Base-by-base conservation (phyloP, 306 rosid species). In the Oemleria cerasiformis region DNA sequence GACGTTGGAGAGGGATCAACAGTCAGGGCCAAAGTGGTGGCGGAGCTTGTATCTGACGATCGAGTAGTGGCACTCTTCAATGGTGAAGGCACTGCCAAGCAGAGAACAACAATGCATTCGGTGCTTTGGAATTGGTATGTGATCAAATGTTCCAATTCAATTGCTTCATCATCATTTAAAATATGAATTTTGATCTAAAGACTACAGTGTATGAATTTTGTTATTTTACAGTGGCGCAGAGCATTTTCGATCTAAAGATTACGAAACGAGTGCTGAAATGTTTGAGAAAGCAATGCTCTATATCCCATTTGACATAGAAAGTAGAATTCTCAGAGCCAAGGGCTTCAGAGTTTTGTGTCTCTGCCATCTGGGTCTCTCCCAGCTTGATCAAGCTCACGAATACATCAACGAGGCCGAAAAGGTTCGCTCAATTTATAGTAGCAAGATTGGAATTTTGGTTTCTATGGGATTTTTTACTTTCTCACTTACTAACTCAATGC, bases 201-300 rank as follows among this genome's bases (percentile, higher is more conserved):
- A 25, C 12, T 6, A 34, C 36, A 5, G 49, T 23, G 17, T 80
- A 15, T 41, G 19, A 41, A 36, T 21, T 75, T 36, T 49, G 68
- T 70, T 11, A 23, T 56, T 56, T 38, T 70, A 39, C 89, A 94
- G 98, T 49, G 97, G 84, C 56, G 96, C 97, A 47, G 92, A 86
- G 73, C 79, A 79, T 83, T 94, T 94, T 75, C 96, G 87, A 36
- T 78, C 87, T 65, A 94, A 91, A 80, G 96, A 88, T 73, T 94
- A 94, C 63, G 87, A 59, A 76, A 86, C 84, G 59, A 91, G 98
- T 79, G 95, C 92, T 49, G 97, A 91, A 75, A 81, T 91, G 80
- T 94, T 91, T 45, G 98, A 94, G 84, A 94, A 91, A 82, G 84
- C 98, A 74, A 87, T 94, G 97, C 92, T 94, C 63, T 94, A 91